Percentiles rank a stretch among this genome's conserved stretches.
These are phyloP conservation scores for Rubia peregrina DNA, from an alignment of 305 asterid genomes.

Conservation along the genomic window DNA sequence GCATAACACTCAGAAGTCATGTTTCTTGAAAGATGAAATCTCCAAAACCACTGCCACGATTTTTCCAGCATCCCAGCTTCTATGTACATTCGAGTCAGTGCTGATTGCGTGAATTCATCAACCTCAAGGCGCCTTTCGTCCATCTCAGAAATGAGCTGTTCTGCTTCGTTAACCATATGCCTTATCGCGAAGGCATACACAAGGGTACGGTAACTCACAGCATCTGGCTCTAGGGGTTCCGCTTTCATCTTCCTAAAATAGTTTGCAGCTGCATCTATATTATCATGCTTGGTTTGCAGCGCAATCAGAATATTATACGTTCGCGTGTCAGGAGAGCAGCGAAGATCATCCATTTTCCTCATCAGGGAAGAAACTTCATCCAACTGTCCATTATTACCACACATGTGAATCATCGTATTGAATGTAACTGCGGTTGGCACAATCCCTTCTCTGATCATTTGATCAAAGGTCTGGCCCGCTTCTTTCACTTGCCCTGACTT, in stretches of 20 bases:
- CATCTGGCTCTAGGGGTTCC: conserved; percentile 71
- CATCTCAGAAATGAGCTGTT: conserved; percentile 66
- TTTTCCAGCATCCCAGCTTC: conserved; percentile 61
- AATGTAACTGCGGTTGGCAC: conserved; percentile 74
- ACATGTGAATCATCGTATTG: conserved; percentile 91
- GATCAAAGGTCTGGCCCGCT: conserved; percentile 59
- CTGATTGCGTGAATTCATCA: conserved; percentile 83
- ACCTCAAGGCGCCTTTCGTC: conserved; percentile 56
- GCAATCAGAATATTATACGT: conserved; percentile 83
- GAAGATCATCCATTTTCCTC: conserved; percentile 60
- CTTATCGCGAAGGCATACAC: conserved; percentile 79
- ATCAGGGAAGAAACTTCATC: conserved; percentile 56
- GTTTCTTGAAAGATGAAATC: conserved; percentile 63
- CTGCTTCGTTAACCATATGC: conserved; percentile 77
- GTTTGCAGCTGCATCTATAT: conserved; percentile 52
- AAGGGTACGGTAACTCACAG: conserved; percentile 80
- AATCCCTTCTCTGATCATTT: conserved; percentile 61
- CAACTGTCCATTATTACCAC: conserved; percentile 60
- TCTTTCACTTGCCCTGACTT: conserved; percentile 74
- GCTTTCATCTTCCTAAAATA: conserved; percentile 69
- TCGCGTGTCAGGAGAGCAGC: conserved; percentile 68
- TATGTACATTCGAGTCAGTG: conserved; percentile 88
- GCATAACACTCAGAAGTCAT: conserved; percentile 88
- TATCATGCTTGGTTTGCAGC: conserved; percentile 67
- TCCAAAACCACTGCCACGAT: conserved; percentile 71